Evolutionary conservation across 164 flowering plant genomes (phyloP), one percentile per base, ranked within the genome.

Genomic region (Berberis vulgaris): DNA sequence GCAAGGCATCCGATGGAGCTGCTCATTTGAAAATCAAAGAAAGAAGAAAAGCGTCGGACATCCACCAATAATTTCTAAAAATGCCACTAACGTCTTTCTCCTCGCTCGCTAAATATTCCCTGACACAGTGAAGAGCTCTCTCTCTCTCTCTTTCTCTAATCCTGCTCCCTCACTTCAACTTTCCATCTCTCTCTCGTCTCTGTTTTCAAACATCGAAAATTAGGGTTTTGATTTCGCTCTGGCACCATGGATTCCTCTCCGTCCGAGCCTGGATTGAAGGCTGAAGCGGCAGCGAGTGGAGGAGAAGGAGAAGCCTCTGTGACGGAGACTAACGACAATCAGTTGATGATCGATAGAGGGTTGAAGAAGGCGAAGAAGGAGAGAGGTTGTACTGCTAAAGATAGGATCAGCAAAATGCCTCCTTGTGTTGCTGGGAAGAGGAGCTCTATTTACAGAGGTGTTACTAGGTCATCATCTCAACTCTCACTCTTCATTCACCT

Each of bases 351-450:
- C 41, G 82, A 81, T 67, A 76, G 91, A 70, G 91, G 97, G 39
- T 54, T 83, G 74, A 94, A 94, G 85, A 89, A 81, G 67, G 89
- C 87, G 7, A 92, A 81, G 79, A 85, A 78, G 67, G 96, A 86
- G 65, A 78, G 97, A 71, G 94, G 94, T 0, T 87, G 90, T 68
- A 91, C 97, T 9, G 99, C 97, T 50, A 91, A 95, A 53, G 99
- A 95, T 68, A 81, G 99, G 63, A 95, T 95, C 79, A 95, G 99
- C 69, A 87, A 85, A 67, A 91, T 95, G 97, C 92, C 97, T 39
- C 99, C 99, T 46, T 91, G 91, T 70, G 88, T 93, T 49, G 99
- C 99, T 10, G 99, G 99, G 9, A 95, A 95, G 70, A 83, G 99
- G 57, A 95, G 97, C 78, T 94, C 99, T 64, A 89, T 87, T 54